Evolutionary conservation across 2,329 filamentous ascomycete species (phyloP), one percentile per base, ranked within the genome.

Genomic region (Aspergillus caelatus): DNA sequence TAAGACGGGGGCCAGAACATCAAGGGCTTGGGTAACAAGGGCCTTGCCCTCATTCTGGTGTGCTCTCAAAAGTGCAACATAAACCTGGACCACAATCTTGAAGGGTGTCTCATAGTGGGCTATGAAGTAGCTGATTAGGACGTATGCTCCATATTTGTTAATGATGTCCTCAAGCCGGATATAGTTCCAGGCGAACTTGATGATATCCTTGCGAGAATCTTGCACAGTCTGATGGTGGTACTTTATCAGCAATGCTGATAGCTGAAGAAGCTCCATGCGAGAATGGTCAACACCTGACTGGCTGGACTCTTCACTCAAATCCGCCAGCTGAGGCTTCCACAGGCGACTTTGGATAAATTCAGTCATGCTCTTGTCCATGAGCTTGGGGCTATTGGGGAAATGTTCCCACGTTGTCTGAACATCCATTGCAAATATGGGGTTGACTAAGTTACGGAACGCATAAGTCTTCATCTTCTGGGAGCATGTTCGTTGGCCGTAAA

Each of bases 181-280:
- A 75, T 97, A 98, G 21, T 94, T 97, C 95, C 95, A 99, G 3
- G 93, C 94, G 78, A 98, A 99, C 79, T 97, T 98, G 74, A 99
- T 99, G 66, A 99, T 94, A 68, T 99, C 95, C 78, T 99, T 99
- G 43, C 96, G 89, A 2, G 92, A 90, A 72, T 98, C 95, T 69
- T 96, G 91, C 1, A 99, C 86, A 60, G 93, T 91, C 36, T 88
- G 87, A 72, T 94, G 89, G 72, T 99, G 93, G 72, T 98, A 96
- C 75, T 99, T 99, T 78, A 99, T 90, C 45, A 99, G 84, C 82
- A 99, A 89, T 0, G 95, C 94, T 7, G 95, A 97, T 52, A 98
- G 86, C 76, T 99, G 96, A 53, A 99, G 86, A 11, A 97, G 86
- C 75, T 99, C 96, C 88, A 98, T 97, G 19, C 95, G 87, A 1